These are phyloP conservation scores for Nannochloropsis granulata DNA, from an alignment of 108 stramenopile genomes.

Conservation along the genomic window DNA sequence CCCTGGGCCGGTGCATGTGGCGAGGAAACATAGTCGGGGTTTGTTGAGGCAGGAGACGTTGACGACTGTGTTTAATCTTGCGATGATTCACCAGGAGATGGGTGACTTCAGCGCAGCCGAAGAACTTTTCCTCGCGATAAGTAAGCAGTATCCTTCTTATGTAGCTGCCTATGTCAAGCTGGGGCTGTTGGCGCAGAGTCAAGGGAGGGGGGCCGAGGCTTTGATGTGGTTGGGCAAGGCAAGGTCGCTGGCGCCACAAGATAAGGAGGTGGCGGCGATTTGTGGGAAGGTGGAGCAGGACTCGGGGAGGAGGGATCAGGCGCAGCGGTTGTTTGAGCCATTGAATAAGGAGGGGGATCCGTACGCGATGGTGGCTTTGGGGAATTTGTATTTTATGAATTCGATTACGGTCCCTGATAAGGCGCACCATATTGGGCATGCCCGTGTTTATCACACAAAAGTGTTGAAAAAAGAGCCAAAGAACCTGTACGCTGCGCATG, in stretches of 20 bases:
- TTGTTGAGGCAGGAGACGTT: not conserved
- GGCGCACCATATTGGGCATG: not conserved
- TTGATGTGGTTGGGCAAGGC: not conserved
- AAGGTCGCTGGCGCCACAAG: not conserved
- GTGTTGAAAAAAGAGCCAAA: not conserved
- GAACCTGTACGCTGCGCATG: not conserved
- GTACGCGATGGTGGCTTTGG: slow-evolving; percentile 25
- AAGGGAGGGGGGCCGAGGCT: not conserved
- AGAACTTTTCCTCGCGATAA: not conserved
- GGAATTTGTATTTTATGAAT: slow-evolving; percentile 24
- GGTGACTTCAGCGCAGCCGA: not conserved
- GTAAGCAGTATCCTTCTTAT: not conserved
- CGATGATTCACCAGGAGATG: not conserved
- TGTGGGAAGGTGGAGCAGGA: not conserved
- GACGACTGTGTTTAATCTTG: not conserved
- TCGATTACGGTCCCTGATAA: not conserved
- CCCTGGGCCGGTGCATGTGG: not conserved
- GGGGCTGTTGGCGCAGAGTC: not conserved
- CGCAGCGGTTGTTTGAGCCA: not conserved
- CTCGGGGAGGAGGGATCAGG: not conserved
- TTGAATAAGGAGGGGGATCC: slow-evolving; percentile 4
- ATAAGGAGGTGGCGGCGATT: not conserved
- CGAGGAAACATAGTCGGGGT: not conserved
- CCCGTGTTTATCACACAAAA: not conserved
- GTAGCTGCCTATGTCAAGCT: not conserved